Evolutionary conservation across 1,284 basidiomycete species (phyloP), one percentile per base, ranked within the genome.

Genomic region (Marasmius fiardii): DNA sequence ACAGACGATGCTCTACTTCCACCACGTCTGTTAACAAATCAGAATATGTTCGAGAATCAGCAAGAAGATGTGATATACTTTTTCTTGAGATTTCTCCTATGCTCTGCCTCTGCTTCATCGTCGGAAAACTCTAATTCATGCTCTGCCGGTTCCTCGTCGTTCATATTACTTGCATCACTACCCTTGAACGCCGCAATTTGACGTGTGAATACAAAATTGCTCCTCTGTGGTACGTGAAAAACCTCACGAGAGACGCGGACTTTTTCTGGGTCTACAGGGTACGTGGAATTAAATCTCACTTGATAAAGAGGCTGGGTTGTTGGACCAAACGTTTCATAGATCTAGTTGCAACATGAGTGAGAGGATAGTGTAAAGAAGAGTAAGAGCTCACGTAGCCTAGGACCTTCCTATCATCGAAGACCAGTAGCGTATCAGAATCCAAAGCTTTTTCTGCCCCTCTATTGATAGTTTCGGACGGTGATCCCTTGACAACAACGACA

Each of bases 261-360:
- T 64, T 79, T 80, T 57, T 79, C 74, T 11, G 72, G 64, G 65
- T 89, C 77, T 37, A 88, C 67, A 4, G 85, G 81, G 62, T 80
- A 83, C 3, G 72, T 62, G 44, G 79, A 69, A 64, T 74, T 82
- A 70, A 89, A 91, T 66, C 79, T 85, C 57, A 95, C 77, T 64
- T 93, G 89, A 65, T 95, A 95, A 52, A 95, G 71, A 2, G 93
- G 93, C 61, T 89, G 85, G 39, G 80, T 78, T 2, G 94, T 92
- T 0, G 93, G 92, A 3, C 93, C 93, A 69, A 95, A 95, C 0
- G 93, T 95, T 71, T 95, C 93, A 64, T 86, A 92, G 48, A 95
- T 75, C 91, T 93, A 60, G 60, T 53, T 10, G 66, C 55, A 61
- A 63, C 39, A 20, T 34, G 37, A 50, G 26, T 51, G n/a, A 43